Conservation (phyloP, 305 asterid genomes). For the Vinca major region DNA sequence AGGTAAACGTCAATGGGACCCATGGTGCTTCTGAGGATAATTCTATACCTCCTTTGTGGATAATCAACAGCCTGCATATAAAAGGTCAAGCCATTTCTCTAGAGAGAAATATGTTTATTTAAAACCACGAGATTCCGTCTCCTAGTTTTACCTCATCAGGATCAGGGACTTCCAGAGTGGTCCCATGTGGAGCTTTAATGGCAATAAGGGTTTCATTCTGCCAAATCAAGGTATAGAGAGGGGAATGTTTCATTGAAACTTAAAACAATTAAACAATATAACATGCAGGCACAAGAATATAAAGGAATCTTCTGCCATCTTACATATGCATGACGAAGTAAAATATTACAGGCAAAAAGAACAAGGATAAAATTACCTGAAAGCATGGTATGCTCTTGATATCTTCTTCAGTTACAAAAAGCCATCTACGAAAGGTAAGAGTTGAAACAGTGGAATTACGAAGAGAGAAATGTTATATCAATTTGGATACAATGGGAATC, state of each 20-base stretch:
- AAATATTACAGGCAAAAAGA: constrained; percentile 5
- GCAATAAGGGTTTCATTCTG: constrained; percentile 97
- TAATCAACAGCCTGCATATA: constrained; percentile 69
- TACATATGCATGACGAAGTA: not conserved
- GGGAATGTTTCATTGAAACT: not conserved
- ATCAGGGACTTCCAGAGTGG: constrained; percentile 97
- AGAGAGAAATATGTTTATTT: constrained; percentile 17
- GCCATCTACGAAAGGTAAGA: constrained; percentile 54
- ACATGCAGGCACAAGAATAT: constrained; percentile 1
- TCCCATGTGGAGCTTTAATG: constrained; percentile 96
- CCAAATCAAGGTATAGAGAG: constrained; percentile 6
- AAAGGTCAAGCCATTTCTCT: constrained; percentile 13
- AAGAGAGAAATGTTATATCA: constrained; percentile 11
- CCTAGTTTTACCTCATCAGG: constrained; percentile 69
- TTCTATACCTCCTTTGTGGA: constrained; percentile 88
- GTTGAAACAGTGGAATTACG: constrained; percentile 20
- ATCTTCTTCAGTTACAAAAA: constrained; percentile 92
- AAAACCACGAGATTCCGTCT: constrained; percentile 17
- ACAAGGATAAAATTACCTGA: constrained; percentile 45
- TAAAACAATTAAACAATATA: not conserved
- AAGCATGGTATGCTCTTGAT: constrained; percentile 72
- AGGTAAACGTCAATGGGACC: constrained; percentile 96
- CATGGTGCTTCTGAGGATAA: constrained; percentile 94
- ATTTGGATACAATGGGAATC: constrained; percentile 15
- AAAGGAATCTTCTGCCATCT: not conserved